A percentile compares a stretch with the other conserved stretches of the same genome.
phyloP scores from a whole-genome alignment of 176 grass and related monocot species.

The Hyparrhenia diplandra region DNA sequence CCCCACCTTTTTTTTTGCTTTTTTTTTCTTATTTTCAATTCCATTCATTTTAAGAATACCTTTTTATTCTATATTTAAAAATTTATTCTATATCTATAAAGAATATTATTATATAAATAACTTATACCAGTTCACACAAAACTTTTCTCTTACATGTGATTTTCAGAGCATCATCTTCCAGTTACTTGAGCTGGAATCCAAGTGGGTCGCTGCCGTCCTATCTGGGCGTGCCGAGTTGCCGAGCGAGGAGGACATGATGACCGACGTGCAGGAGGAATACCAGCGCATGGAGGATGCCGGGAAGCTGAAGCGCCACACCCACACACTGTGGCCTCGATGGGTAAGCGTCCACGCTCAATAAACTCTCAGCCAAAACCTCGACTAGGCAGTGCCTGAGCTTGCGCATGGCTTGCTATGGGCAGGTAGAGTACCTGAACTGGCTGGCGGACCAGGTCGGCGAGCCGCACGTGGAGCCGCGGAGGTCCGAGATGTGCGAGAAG shows the following conservation, averaged over 20 bases:
- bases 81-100: too few species aligned
- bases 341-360: not conserved
- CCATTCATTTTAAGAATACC: too few species aligned
- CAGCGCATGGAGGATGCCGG: constrained; percentile 35
- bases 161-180: constrained; percentile 40
- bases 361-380: not conserved
- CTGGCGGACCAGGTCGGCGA: constrained; percentile 32
- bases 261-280: constrained; percentile 28
- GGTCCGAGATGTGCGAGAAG: constrained; percentile 16
- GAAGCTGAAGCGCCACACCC: constrained; percentile 42
- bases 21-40: too few species aligned
- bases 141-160: not conserved
- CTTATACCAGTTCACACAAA: not conserved
- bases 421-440: constrained; percentile 55
- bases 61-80: too few species aligned
- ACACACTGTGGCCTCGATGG: constrained; percentile 30
- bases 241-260: constrained; percentile 34
- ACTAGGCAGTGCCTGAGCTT: not conserved
- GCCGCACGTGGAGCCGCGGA: constrained; percentile 20
- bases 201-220: constrained; percentile 48
- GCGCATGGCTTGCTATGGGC: not conserved
- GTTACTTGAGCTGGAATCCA: constrained; percentile 36
- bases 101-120: too few species aligned
- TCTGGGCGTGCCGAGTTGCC: constrained; percentile 33
- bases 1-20: too few species aligned